phyloP scores from a whole-genome alignment of 2,329 filamentous ascomycete species.

The Exophiala bonariae region DNA sequence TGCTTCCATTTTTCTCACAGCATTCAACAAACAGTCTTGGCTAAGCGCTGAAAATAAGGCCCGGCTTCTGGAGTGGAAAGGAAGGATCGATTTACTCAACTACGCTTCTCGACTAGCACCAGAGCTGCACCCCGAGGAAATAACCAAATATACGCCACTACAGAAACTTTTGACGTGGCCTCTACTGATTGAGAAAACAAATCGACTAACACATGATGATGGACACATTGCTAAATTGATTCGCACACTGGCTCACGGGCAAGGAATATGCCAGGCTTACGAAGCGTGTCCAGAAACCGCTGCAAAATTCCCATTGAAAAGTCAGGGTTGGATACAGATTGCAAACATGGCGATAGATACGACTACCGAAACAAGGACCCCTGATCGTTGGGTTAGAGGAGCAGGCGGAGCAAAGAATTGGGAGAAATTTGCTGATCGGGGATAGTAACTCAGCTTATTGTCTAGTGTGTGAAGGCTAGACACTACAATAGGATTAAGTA shows the following conservation, averaged over 20 bases:
- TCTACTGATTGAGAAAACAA: not conserved
- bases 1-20: conserved; percentile 68
- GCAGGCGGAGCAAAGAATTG: not conserved
- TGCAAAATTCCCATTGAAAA: conserved; percentile 3
- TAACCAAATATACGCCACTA: conserved; percentile 3
- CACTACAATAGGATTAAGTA: no score
- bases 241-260: conserved; percentile 5
- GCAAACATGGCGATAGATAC: conserved; percentile 11
- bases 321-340: not conserved
- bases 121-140: conserved; percentile 1
- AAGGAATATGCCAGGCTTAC: not conserved
- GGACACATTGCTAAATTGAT: conserved; percentile 9
- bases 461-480: no score
- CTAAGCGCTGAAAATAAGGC: conserved; percentile 60
- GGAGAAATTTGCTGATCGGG: not conserved
- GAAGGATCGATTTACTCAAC: conserved; percentile 68
- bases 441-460: not conserved
- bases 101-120: conserved; percentile 52
- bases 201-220: conserved; percentile 2
- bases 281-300: not conserved
- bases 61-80: conserved; percentile 79
- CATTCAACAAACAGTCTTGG: conserved; percentile 57
- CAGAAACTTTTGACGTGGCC: not conserved
- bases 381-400: not conserved
- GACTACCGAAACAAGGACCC: not conserved